Base-by-base conservation (phyloP, 768 basidiomycete genomes). In the Lentinula sp. region DNA sequence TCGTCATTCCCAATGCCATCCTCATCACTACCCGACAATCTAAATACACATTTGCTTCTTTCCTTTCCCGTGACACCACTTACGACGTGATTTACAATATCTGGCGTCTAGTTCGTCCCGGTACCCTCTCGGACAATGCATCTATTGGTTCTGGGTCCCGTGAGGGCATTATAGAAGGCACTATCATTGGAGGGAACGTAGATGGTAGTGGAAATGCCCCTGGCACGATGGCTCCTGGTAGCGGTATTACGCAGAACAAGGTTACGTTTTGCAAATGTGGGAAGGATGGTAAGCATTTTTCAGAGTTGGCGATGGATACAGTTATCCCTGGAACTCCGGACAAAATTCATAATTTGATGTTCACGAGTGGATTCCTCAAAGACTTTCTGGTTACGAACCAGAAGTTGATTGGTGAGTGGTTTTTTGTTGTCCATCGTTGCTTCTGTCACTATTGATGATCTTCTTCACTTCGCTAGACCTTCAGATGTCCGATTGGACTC, bases 1-100 rank as follows among this genome's bases (percentile, higher is more conserved):
- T 95, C 66, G 93, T 98, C 62, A 98, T 98, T 64, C 96, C 96
- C 15, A 98, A 98, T 71, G 96, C 93, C 28, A 95, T 98, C 66
- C 89, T 90, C 66, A 83, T 98, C 60, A 85, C 91, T 13, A 97
- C 95, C 0, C 81, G 83, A 32, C 85, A 86, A 65, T 81, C 82
- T 16, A 93, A 95, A 76, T 93, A 97, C 76, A 91, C 88, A 1
- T 98, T 98, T 66, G 93, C 97, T 0, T 98, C 95, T 13, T 96
- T 99, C 80, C 87, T 98, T 65, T 90, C 95, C 0, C 85, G 96
- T 9, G 96, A 99, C 75, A 94, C 95, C 45, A 95, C 95, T 0
- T 95, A 85, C 74, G 96, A 99, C 74, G 93, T 98, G 57, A 93
- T 98, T 46, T 85, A 84, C 71, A 98, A 96, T 72, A 93, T 98